These are phyloP conservation scores for Kitagawia praeruptora DNA, from an alignment of 129 eudicot species.

Conservation along the genomic window DNA sequence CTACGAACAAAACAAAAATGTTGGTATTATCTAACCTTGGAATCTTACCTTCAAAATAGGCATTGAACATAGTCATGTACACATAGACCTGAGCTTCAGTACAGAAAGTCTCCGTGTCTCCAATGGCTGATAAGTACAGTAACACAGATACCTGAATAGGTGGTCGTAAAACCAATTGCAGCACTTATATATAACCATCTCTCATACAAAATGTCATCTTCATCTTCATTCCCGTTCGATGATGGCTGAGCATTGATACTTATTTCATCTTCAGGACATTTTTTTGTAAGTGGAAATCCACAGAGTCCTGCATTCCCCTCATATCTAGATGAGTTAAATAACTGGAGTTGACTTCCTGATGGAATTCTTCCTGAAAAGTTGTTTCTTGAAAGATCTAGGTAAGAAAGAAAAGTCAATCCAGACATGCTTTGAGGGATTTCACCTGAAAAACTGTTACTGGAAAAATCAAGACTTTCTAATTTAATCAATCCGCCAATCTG, in stretches of 20 bases:
- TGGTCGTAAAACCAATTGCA: neutral
- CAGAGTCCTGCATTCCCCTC: constrained; percentile 18
- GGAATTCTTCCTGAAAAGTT: constrained; percentile 26
- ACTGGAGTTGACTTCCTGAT: constrained; percentile 23
- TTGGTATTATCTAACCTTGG: neutral
- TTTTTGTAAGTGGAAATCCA: constrained; percentile 20
- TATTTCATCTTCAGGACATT: constrained; percentile 14
- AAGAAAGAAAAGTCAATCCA: neutral
- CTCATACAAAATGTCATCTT: neutral
- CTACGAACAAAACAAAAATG: too few species aligned
- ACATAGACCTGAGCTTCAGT: neutral
- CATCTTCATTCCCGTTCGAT: neutral
- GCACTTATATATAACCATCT: constrained; percentile 25
- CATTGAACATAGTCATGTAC: neutral
- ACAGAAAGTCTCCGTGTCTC: neutral
- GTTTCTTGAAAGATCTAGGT: constrained; percentile 27
- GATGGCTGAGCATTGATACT: neutral
- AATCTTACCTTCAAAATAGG: neutral
- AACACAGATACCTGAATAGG: neutral
- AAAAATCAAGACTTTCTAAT: constrained; percentile 32
- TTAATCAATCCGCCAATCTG: constrained; percentile 24
- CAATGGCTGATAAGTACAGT: neutral
- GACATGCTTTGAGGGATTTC: neutral
- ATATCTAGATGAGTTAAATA: constrained; percentile 21
- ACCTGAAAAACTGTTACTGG: neutral